Conservation (phyloP, 2,329 filamentous ascomycete genomes). For the Hymenoscyphus salicellus region DNA sequence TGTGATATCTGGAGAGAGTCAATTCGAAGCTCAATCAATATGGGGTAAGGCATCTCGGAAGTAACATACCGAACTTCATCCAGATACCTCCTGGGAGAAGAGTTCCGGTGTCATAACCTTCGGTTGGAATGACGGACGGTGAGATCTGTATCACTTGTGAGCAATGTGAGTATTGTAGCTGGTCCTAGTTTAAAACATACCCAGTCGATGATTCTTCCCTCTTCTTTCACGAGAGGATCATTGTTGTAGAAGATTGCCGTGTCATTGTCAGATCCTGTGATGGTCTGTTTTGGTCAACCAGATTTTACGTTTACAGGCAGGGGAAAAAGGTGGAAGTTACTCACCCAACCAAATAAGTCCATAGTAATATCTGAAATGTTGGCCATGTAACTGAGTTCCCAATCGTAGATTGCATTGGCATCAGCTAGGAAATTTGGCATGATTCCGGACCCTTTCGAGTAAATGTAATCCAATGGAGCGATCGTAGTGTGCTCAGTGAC, state of each 20-base stretch:
- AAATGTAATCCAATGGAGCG: constrained; percentile 2
- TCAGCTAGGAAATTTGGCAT: not conserved
- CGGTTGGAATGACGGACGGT: not conserved
- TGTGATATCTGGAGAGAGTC: constrained; percentile 41
- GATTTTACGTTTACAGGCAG: constrained; percentile 30
- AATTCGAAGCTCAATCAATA: constrained; percentile 32
- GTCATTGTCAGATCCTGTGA: constrained; percentile 37
- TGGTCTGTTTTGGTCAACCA: not conserved
- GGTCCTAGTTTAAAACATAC: not conserved
- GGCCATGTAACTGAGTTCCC: constrained; percentile 39
- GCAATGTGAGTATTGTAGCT: not conserved
- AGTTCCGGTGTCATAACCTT: not conserved
- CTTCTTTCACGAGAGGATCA: not conserved
- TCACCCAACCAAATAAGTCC: constrained; percentile 40
- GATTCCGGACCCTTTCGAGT: not conserved
- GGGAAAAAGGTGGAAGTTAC: constrained; percentile 33
- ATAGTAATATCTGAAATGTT: constrained; percentile 43
- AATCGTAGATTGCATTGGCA: constrained; percentile 20
- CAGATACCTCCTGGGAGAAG: constrained; percentile 5
- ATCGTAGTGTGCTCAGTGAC: constrained; percentile 8
- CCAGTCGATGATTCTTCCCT: not conserved
- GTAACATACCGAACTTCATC: constrained; percentile 36
- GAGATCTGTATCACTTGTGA: not conserved
- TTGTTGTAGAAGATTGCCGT: constrained; percentile 31
- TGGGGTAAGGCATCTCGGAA: constrained; percentile 47